Percentiles rank a stretch among this genome's conserved stretches.
Conservation (phyloP, 192 early-diverging fungal genomes). For the Entomortierella beljakovae region DNA sequence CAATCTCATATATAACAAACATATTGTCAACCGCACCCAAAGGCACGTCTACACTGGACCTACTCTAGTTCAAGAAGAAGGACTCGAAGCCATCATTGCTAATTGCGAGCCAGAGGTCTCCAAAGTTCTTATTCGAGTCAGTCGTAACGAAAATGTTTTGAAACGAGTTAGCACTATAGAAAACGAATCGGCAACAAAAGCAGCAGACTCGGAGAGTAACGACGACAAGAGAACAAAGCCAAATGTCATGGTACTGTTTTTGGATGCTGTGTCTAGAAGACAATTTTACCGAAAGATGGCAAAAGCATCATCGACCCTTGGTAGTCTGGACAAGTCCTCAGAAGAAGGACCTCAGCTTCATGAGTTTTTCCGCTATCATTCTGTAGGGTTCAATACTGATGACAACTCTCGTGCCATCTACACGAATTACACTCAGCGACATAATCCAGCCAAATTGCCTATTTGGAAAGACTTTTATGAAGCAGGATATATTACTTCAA, state of each 20-base stretch:
- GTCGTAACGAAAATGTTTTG: conserved; percentile 25
- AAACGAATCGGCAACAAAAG: no score
- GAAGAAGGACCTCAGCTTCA: conserved; percentile 44
- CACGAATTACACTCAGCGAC: conserved; percentile 27
- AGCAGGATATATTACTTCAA: conserved; percentile 64
- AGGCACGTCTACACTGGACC: conserved; percentile 32
- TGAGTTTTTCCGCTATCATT: conserved; percentile 66
- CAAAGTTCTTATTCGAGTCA: conserved; percentile 34
- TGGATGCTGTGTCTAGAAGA: conserved; percentile 63
- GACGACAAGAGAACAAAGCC: conserved; percentile 25
- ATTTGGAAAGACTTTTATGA: conserved; percentile 69
- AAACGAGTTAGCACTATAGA: conserved; percentile 19
- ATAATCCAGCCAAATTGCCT: conserved; percentile 37
- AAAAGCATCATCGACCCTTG: conserved; percentile 53
- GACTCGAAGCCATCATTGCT: conserved; percentile 58
- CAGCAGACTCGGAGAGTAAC: no score
- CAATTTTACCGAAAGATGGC: conserved; percentile 67
- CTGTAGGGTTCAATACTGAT: conserved; percentile 64
- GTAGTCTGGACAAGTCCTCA: conserved; percentile 39
- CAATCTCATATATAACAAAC: conserved; percentile 57
- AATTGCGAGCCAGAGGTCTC: conserved; percentile 56
- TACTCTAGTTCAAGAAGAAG: conserved; percentile 36
- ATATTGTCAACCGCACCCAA: conserved; percentile 42
- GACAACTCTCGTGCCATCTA: conserved; percentile 64
- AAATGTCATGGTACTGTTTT: conserved; percentile 64